Base-by-base conservation (phyloP, 129 eudicot genomes). In the Pseudognaphalium luteoalbum region DNA sequence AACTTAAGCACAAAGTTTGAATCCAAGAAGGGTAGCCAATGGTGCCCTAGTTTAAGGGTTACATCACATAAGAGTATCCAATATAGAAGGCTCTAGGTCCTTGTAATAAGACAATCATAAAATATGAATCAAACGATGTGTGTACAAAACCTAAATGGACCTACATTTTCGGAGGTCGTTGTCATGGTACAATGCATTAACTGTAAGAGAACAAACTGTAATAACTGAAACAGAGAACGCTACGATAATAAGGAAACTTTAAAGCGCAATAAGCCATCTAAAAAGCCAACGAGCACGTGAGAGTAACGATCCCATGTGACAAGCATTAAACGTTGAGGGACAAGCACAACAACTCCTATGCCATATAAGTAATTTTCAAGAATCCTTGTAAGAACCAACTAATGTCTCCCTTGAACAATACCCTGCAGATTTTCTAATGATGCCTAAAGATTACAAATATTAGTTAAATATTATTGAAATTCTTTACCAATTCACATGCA, bases 1-100 rank as follows among this genome's bases (percentile, higher is more conserved):
- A 52, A 59, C 78, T 65, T 66, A 65, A 66, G 59, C 67, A 72
- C 61, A 62, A 62, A 39, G 64, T 78, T 60, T 58, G 21, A 77
- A 68, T 58, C 70, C 76, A 7, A 77, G 37, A 25, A 2, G 68
- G 16, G 41, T 58, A 41, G 34, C 62, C 35, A 67, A 56, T 37
- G 34, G 37, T 73, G 12, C 19, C 19, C 63, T 35, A 72, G 34
- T 39, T 54, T 51, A 75, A 32, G 16, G 67, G 51, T 19, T 16
- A 61, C 28, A 19, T 78, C 70, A 62, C 66, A 11, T 47, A 19
- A 25, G 17, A 30, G 70, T 60, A 69, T 68, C 75, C 74, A 35
- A 68, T 58, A 68, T 54, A 61, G 56, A 70, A 78, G 14, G 52
- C 54, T 78, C 63, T 39, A 70, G 67, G 54, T 16, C 57, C n/a